phyloP scores from a whole-genome alignment of 257 asterid genomes.

The Anisodus tanguticus region DNA sequence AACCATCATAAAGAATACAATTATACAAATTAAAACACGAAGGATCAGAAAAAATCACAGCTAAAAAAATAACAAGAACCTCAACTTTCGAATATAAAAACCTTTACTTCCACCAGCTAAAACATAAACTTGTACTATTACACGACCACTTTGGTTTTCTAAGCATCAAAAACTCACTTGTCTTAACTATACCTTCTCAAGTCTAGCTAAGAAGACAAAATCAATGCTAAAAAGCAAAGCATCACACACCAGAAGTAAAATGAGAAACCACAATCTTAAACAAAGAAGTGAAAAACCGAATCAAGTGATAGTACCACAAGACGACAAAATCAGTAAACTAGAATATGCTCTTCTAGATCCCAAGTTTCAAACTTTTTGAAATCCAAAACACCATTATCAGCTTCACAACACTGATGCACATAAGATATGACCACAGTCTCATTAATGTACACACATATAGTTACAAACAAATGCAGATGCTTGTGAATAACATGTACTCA shows the following conservation, averaged over 20 bases:
- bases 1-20: constrained; percentile 3
- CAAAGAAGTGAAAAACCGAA: neutral
- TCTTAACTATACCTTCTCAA: neutral
- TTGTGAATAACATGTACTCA: constrained; percentile 4
- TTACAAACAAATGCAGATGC: constrained; percentile 25
- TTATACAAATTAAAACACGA: neutral
- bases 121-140: neutral
- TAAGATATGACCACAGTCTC: neutral
- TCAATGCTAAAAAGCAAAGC: neutral
- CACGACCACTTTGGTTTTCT: too few relatives aligned
- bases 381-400: too few relatives aligned
- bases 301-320: neutral
- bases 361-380: neutral
- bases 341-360: constrained; percentile 39
- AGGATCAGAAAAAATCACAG: neutral
- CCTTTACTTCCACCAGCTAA: neutral
- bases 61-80: neutral
- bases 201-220: neutral
- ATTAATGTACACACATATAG: too few relatives aligned
- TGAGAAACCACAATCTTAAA: neutral
- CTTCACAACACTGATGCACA: too few relatives aligned
- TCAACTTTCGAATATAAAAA: neutral
- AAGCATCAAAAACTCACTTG: neutral
- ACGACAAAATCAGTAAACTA: neutral
- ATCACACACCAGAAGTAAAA: neutral